These are phyloP conservation scores for Russula virescens DNA, from an alignment of 768 basidiomycete species.

Conservation along the genomic window DNA sequence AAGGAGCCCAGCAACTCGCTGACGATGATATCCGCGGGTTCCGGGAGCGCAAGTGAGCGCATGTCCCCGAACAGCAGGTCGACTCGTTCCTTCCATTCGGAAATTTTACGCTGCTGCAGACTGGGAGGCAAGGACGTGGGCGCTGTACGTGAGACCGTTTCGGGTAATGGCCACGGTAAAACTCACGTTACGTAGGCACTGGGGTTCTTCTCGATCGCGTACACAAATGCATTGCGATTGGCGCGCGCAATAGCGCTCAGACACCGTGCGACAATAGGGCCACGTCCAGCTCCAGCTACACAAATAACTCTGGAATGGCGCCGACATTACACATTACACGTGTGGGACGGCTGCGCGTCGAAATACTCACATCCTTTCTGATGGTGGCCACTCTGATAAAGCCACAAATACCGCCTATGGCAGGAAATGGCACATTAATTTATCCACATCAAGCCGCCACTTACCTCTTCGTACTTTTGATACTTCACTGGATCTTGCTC, in stretches of 20 bases:
- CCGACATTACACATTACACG: background rate
- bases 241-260: slow-evolving; percentile 70
- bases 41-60: slow-evolving; percentile 76
- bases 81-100: slow-evolving; percentile 80
- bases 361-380: slow-evolving; percentile 54
- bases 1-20: slow-evolving; percentile 96
- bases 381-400: slow-evolving; percentile 61
- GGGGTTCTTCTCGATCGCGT: slow-evolving; percentile 95
- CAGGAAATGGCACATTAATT: background rate
- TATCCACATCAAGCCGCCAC: slow-evolving; percentile 11
- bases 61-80: slow-evolving; percentile 92
- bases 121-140: slow-evolving; percentile 36
- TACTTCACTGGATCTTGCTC: slow-evolving; percentile 99
- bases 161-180: slow-evolving; percentile 2
- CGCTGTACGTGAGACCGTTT: slow-evolving; percentile 19
- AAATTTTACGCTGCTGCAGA: slow-evolving; percentile 72
- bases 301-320: slow-evolving; percentile 59
- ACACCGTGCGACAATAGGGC: slow-evolving; percentile 84
- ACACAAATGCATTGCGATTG: slow-evolving; percentile 56
- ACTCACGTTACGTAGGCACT: slow-evolving; percentile 92
- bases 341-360: background rate
- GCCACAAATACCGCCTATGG: slow-evolving; percentile 73
- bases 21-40: slow-evolving; percentile 87
- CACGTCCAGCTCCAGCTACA: slow-evolving; percentile 92
- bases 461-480: slow-evolving; percentile 85